Percentiles rank a stretch among this genome's conserved stretches.
These are phyloP conservation scores for Plantago elongata DNA, from an alignment of 257 asterid species.

Conservation along the genomic window DNA sequence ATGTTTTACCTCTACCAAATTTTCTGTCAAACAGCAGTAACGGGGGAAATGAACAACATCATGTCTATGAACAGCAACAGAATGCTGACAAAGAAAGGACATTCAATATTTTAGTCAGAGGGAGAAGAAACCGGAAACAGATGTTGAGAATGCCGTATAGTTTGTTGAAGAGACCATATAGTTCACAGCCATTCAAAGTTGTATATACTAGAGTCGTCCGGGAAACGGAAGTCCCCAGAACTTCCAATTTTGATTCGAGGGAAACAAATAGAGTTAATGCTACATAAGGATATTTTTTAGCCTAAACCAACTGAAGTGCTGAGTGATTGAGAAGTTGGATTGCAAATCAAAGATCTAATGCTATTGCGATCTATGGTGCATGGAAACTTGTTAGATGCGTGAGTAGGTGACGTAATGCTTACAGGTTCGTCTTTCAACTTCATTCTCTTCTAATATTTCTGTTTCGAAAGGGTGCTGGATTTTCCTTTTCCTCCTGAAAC, in stretches of 20 bases:
- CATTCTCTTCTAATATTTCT: constrained; percentile 1
- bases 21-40: constrained; percentile 31
- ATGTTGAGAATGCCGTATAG: constrained; percentile 89
- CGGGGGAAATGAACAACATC: constrained; percentile 38
- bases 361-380: constrained; percentile 26
- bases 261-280: constrained; percentile 47
- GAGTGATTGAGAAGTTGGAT: constrained; percentile 27
- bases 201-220: constrained; percentile 78
- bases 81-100: constrained; percentile 58
- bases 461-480: background rate
- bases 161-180: constrained; percentile 76
- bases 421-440: constrained; percentile 39
- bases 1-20: constrained; percentile 32
- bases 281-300: constrained; percentile 29
- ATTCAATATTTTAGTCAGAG: constrained; percentile 70
- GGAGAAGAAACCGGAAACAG: constrained; percentile 85
- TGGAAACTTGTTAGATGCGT: constrained; percentile 25
- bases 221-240: constrained; percentile 65
- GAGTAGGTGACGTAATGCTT: constrained; percentile 23
- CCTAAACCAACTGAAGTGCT: constrained; percentile 21
- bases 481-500: constrained; percentile 3
- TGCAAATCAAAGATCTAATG: constrained; percentile 21
- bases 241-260: constrained; percentile 41
- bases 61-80: constrained; percentile 35
- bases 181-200: constrained; percentile 84